A percentile compares a stretch with the other conserved stretches of the same genome.
These are phyloP conservation scores for Escallonia herrerae DNA, from an alignment of 129 eudicot species.

Conservation along the genomic window DNA sequence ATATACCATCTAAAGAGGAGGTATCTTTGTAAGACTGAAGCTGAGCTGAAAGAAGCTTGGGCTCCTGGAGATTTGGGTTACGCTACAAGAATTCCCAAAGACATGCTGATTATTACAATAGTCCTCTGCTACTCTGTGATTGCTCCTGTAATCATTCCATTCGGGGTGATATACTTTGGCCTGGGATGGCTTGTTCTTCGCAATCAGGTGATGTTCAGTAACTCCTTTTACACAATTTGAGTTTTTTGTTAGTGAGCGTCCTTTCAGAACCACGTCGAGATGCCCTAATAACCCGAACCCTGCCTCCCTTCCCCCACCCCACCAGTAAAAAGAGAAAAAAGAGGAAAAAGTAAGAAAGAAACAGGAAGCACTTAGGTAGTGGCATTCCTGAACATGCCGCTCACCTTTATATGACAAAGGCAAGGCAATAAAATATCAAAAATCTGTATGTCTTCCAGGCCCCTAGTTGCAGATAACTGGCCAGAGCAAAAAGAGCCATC, in stretches of 20 bases:
- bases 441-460: too few species aligned
- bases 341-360: background rate
- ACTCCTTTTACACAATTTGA: background rate
- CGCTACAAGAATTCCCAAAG: slow-evolving; percentile 72
- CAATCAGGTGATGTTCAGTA: slow-evolving; percentile 56
- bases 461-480: too few species aligned
- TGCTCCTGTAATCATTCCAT: slow-evolving; percentile 79
- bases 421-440: too few species aligned
- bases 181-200: slow-evolving; percentile 88
- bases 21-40: slow-evolving; percentile 78
- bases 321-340: too few species aligned
- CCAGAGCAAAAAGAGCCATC: too few species aligned
- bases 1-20: slow-evolving; percentile 70
- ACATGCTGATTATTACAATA: slow-evolving; percentile 68
- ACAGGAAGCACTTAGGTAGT: background rate
- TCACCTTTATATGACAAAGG: too few species aligned
- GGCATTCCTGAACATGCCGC: too few species aligned
- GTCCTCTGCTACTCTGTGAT: slow-evolving; percentile 76
- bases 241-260: background rate
- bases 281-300: too few species aligned
- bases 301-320: too few species aligned
- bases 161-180: slow-evolving; percentile 85
- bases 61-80: slow-evolving; percentile 73
- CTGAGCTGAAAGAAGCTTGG: slow-evolving; percentile 81
- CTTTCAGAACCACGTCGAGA: too few species aligned